Percentiles rank a stretch among this genome's conserved stretches.
Evolutionary conservation across 495 filamentous ascomycete genomes (phyloP).

Genomic region (Talaromyces borbonicus): DNA sequence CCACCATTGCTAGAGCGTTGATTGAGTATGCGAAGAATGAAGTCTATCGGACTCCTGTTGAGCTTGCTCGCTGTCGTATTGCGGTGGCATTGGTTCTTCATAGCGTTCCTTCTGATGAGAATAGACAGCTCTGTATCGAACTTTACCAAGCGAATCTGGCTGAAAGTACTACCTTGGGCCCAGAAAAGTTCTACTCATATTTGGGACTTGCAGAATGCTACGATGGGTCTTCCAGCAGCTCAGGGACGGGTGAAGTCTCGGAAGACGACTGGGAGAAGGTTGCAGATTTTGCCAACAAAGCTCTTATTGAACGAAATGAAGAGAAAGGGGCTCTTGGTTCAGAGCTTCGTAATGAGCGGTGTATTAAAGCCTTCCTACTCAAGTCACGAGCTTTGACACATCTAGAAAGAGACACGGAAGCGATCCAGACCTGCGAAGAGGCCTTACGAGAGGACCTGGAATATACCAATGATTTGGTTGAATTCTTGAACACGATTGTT

Average conservation of each 20-base stretch:
- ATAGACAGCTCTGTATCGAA: not conserved
- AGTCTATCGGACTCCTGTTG: not conserved
- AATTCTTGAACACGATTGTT: not conserved
- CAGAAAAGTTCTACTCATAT: not conserved
- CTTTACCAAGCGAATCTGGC: not conserved
- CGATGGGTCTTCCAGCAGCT: no score
- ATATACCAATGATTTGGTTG: not conserved
- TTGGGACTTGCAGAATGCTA: not conserved
- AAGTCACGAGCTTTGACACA: not conserved
- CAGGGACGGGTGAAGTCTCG: not conserved
- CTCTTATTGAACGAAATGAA: not conserved
- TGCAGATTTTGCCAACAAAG: not conserved
- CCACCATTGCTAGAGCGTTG: not conserved
- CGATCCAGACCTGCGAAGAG: not conserved
- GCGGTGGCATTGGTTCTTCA: not conserved
- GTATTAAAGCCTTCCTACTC: not conserved
- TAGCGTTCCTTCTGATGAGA: not conserved
- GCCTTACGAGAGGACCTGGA: not conserved
- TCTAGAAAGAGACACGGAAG: not conserved
- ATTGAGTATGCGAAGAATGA: not conserved
- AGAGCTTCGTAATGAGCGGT: not conserved
- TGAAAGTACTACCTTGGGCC: not conserved
- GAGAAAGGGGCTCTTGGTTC: conserved; percentile 1
- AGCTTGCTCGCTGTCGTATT: not conserved
- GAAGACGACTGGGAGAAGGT: not conserved